phyloP scores from a whole-genome alignment of 2,329 filamentous ascomycete genomes.

The Fusarium palustre region DNA sequence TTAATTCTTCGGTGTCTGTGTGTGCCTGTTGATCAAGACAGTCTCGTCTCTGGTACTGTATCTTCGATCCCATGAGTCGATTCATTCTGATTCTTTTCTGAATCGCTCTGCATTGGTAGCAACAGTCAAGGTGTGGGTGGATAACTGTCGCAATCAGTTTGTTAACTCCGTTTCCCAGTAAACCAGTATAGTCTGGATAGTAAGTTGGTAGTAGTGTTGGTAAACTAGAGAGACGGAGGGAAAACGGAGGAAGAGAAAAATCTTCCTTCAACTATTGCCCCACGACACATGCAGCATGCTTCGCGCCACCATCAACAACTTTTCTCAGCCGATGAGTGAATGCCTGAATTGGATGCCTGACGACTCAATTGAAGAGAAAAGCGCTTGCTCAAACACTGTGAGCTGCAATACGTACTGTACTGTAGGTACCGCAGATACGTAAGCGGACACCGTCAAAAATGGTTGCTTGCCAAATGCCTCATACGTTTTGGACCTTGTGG shows the following conservation, averaged over 20 bases:
- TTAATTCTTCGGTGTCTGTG: constrained; percentile 4
- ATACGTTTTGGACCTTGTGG: constrained; percentile 20
- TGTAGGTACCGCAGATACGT: constrained; percentile 34
- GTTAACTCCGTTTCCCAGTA: constrained; percentile 24
- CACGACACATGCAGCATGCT: constrained; percentile 22
- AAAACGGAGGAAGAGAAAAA: constrained; percentile 39
- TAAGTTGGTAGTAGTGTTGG: background rate
- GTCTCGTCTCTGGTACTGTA: background rate
- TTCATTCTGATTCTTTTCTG: background rate
- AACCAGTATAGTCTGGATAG: background rate
- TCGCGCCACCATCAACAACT: constrained; percentile 28
- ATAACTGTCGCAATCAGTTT: constrained; percentile 10
- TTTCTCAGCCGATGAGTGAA: background rate
- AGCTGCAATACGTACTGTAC: constrained; percentile 23
- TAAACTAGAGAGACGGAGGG: constrained; percentile 15
- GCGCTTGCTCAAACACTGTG: background rate
- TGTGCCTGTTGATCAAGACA: background rate
- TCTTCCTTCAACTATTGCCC: constrained; percentile 32
- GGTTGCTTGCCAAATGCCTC: constrained; percentile 36
- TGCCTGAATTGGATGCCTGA: constrained; percentile 29
- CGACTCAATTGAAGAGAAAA: background rate
- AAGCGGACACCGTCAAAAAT: constrained; percentile 36
- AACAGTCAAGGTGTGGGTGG: constrained; percentile 31
- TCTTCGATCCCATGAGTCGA: constrained; percentile 12
- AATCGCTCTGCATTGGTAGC: constrained; percentile 4